These are phyloP conservation scores for Talaromyces amestolkiae DNA, from an alignment of 2,329 filamentous ascomycete species.

Conservation along the genomic window DNA sequence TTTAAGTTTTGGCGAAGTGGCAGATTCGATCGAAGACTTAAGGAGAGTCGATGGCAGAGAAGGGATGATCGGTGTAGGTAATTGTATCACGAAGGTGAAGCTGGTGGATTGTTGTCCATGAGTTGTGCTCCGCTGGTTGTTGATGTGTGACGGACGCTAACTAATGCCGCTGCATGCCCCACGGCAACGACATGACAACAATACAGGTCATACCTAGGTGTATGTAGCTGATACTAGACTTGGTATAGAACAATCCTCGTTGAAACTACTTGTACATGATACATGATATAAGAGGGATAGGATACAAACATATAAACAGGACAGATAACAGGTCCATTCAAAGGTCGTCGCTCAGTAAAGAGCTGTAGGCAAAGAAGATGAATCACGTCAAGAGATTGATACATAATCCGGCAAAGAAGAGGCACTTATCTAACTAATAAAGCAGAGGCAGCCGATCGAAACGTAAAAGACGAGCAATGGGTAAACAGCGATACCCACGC, in stretches of 20 bases:
- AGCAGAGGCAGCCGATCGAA: constrained; percentile 88
- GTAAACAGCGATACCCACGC: constrained; percentile 90
- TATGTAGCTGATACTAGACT: not conserved
- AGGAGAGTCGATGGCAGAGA: not conserved
- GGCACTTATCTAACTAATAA: constrained; percentile 69
- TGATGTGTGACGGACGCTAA: constrained; percentile 9
- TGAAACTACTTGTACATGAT: not conserved
- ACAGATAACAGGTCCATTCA: not conserved
- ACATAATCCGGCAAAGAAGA: not conserved
- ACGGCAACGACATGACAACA: constrained; percentile 14
- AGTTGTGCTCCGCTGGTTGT: not conserved
- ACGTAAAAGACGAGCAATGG: constrained; percentile 95
- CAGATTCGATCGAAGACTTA: not conserved
- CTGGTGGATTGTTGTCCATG: constrained; percentile 5
- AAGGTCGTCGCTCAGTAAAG: not conserved
- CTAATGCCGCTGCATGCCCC: not conserved
- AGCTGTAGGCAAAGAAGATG: not conserved
- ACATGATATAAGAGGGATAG: not conserved
- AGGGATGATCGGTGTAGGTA: not conserved
- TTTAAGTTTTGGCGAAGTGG: not conserved
- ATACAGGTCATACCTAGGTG: not conserved
- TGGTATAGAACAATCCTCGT: not conserved
- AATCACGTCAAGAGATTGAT: not conserved
- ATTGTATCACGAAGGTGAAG: not conserved
- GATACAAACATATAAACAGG: too few relatives aligned